Percentiles rank a stretch among this genome's conserved stretches.
phyloP scores from a whole-genome alignment of 208 protist genomes.

The Leishmania mexicana region DNA sequence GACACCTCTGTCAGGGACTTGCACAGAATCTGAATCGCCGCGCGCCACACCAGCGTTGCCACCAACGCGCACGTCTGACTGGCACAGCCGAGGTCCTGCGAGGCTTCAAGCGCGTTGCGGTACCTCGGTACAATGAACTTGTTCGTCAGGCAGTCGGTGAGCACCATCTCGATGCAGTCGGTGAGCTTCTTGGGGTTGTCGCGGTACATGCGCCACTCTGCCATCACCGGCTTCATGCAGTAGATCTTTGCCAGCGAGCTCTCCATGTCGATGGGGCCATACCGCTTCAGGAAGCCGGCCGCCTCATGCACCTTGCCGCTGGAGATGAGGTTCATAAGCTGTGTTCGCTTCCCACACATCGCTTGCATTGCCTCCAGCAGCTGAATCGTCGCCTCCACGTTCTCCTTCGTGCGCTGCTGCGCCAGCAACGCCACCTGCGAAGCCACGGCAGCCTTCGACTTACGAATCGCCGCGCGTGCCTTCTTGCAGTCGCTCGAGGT shows the following conservation, averaged over 20 bases:
- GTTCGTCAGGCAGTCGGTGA: conserved; percentile 67
- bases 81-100: conserved; percentile 35
- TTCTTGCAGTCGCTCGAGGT: conserved; percentile 89
- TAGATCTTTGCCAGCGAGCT: conserved; percentile 45
- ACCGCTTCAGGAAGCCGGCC: conserved; percentile 46
- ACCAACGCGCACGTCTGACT: conserved; percentile 46
- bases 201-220: conserved; percentile 72
- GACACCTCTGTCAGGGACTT: conserved; percentile 78
- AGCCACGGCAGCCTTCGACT: conserved; percentile 53
- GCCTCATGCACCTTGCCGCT: conserved; percentile 75
- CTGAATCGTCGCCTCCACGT: conserved; percentile 48
- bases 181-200: conserved; percentile 48
- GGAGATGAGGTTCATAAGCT: conserved; percentile 64
- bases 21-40: conserved; percentile 68
- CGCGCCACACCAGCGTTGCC: conserved; percentile 65
- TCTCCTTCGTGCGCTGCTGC: conserved; percentile 51
- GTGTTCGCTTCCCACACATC: conserved; percentile 54
- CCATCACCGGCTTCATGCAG: conserved; percentile 66
- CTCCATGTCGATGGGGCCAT: conserved; percentile 61
- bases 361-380: conserved; percentile 71
- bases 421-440: conserved; percentile 62
- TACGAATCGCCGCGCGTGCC: conserved; percentile 60
- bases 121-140: conserved; percentile 81
- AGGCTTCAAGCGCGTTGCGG: conserved; percentile 64
- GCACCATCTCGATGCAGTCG: conserved; percentile 45